Conservation (phyloP, 2,329 filamentous ascomycete species). For the Diaporthe capsici region DNA sequence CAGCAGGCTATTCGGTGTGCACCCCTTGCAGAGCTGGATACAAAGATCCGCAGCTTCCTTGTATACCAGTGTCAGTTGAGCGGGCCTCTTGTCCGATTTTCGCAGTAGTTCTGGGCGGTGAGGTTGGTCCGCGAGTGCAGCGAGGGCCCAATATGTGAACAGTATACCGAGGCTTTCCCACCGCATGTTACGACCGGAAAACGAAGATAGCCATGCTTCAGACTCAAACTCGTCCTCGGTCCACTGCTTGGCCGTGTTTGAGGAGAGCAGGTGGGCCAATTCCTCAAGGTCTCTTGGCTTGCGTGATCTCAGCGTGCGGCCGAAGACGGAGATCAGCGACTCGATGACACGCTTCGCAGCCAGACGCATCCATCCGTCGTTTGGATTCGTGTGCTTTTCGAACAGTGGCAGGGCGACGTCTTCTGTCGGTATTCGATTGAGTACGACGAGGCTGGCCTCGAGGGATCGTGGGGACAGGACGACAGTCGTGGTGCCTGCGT, state of each 20-base stretch:
- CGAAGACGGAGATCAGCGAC: constrained; percentile 52
- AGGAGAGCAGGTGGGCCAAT: constrained; percentile 53
- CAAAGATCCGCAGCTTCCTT: constrained; percentile 47
- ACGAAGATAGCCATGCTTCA: constrained; percentile 56
- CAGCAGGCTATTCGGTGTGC: constrained; percentile 54
- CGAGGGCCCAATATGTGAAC: constrained; percentile 47
- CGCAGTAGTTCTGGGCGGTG: constrained; percentile 18
- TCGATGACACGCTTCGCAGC: constrained; percentile 49
- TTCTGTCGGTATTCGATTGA: constrained; percentile 53
- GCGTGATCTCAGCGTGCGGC: constrained; percentile 48
- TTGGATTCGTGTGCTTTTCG: constrained; percentile 43
- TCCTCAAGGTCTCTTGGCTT: constrained; percentile 51
- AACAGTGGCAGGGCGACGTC: constrained; percentile 45
- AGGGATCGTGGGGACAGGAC: constrained; percentile 48
- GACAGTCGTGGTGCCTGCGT: neutral
- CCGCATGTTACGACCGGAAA: constrained; percentile 54
- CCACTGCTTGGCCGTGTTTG: constrained; percentile 55
- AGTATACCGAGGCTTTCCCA: constrained; percentile 61
- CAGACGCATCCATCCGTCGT: constrained; percentile 52
- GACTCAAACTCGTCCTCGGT: constrained; percentile 53
- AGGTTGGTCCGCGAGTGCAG: constrained; percentile 25
- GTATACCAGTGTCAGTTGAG: constrained; percentile 45
- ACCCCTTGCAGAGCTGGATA: constrained; percentile 50
- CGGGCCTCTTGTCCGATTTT: neutral
- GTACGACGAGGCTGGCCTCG: constrained; percentile 55